Evolutionary conservation across 495 filamentous ascomycete species (phyloP), one percentile per base, ranked within the genome.

Genomic region (Aspergillus haitiensis): DNA sequence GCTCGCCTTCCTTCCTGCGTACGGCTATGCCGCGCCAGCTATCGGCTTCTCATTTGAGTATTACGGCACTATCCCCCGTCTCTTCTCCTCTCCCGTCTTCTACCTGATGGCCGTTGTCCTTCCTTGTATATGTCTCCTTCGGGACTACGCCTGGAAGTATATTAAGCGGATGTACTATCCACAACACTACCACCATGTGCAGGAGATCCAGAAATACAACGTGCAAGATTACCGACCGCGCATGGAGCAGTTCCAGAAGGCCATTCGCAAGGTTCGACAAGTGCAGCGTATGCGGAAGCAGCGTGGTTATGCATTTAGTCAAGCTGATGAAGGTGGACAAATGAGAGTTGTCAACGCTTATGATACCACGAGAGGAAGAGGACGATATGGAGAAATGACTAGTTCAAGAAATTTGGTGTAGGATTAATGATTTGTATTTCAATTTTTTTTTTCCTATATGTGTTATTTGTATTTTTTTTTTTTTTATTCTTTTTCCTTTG

Each of bases 201-300:
- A 99, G 76, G 95, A 99, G 76, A 99, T 99, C 63, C 95, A 99
- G 74, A 99, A 99, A 75, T 99, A 96, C 78, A 99, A 99, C 67
- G 95, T 99, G 55, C 95, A 98, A 74, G 95, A 99, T 77, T 99
- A 99, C 72, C 83, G 95, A 61, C 94, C 94, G 44, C 81, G 93
- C 83, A 99, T 99, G 94, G 94, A 99, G 73, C 94, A 99, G 75
- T 99, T 99, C 84, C 94, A 99, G 75, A 99, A 99, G 75, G 94
- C 94, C 31, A 97, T 99, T 69, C 87, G 94, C 64, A 99, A 99
- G 75, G 94, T 98, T 50, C 87, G 94, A 45, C 94, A 99, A 77
- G 95, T 98, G 44, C 95, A 98, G 77, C 88, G 94, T 60, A 99
- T 98, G 94, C 92, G 94, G 71, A 99, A 98, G 72, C 94, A 99